These are phyloP conservation scores for Curvularia lunata DNA, from an alignment of 2,329 filamentous ascomycete genomes.

Conservation along the genomic window DNA sequence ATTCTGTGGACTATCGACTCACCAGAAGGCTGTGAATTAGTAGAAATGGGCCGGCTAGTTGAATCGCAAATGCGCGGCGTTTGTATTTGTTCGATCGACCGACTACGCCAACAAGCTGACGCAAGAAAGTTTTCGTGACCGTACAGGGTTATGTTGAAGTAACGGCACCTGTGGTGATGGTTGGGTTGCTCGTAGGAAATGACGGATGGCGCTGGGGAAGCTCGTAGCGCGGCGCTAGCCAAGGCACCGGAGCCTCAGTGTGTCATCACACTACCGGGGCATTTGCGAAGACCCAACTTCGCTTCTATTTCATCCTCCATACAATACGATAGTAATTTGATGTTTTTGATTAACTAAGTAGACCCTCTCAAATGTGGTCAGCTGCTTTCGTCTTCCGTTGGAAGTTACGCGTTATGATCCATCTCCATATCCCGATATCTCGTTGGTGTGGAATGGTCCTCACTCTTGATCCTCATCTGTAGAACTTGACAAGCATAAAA, in stretches of 20 bases:
- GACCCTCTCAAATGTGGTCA: neutral
- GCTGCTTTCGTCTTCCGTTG: neutral
- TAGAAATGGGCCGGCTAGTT: constrained; percentile 11
- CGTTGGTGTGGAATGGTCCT: neutral
- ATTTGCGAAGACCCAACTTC: neutral
- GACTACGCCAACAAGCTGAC: constrained; percentile 9
- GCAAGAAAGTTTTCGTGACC: constrained; percentile 16
- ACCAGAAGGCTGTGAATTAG: constrained; percentile 24
- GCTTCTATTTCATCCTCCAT: neutral
- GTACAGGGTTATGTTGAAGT: constrained; percentile 13
- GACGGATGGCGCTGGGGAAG: constrained; percentile 26
- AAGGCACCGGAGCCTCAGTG: constrained; percentile 25
- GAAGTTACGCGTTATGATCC: neutral
- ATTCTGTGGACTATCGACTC: constrained; percentile 5
- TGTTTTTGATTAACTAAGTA: neutral
- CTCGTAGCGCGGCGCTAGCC: constrained; percentile 25
- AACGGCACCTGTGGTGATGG: constrained; percentile 23
- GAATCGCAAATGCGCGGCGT: neutral
- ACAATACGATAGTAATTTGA: neutral
- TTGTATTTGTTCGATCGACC: neutral
- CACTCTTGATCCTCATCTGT: too few species aligned
- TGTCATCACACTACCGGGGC: constrained; percentile 10
- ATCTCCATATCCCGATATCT: neutral
- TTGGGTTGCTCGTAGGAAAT: constrained; percentile 26
- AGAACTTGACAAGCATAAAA: neutral